These are phyloP conservation scores for Zygoascus bituminiphila DNA, from an alignment of 805 yeast genomes.

Conservation along the genomic window DNA sequence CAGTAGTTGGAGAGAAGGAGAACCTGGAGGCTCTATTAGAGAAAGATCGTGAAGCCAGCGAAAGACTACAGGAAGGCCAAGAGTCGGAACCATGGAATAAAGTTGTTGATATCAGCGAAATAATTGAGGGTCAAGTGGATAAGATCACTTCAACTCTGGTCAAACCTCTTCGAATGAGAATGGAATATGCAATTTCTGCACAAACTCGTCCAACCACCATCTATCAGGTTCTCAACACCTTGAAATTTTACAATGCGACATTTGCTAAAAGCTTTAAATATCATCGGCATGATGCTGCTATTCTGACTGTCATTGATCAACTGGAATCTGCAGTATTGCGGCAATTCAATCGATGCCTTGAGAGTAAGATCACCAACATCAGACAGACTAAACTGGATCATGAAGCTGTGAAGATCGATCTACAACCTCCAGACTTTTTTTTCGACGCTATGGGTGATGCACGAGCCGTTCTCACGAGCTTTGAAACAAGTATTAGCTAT, in stretches of 20 bases:
- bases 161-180: conserved; percentile 50
- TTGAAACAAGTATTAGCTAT: conserved; percentile 28
- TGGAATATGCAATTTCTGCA: conserved; percentile 60
- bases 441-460: conserved; percentile 55
- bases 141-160: conserved; percentile 46
- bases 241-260: conserved; percentile 62
- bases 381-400: conserved; percentile 31
- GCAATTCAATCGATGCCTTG: conserved; percentile 35
- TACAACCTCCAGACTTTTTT: conserved; percentile 81
- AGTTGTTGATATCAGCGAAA: conserved; percentile 25
- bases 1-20: conserved; percentile 83
- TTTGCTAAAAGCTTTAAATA: conserved; percentile 35
- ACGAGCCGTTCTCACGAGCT: conserved; percentile 46
- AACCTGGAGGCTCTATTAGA: conserved; percentile 56
- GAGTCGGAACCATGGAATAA: conserved; percentile 15
- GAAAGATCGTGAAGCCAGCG: conserved; percentile 20
- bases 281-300: conserved; percentile 19
- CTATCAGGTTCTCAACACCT: conserved; percentile 50
- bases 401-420: conserved; percentile 33
- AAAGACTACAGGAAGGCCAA: conserved; percentile 15
- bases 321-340: conserved; percentile 32
- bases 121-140: conserved; percentile 35
- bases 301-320: conserved; percentile 20
- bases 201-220: conserved; percentile 51
- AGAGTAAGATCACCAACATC: conserved; percentile 29